Evolutionary conservation across 768 basidiomycete genomes (phyloP).

Genomic region (Boletus rubropictus): DNA sequence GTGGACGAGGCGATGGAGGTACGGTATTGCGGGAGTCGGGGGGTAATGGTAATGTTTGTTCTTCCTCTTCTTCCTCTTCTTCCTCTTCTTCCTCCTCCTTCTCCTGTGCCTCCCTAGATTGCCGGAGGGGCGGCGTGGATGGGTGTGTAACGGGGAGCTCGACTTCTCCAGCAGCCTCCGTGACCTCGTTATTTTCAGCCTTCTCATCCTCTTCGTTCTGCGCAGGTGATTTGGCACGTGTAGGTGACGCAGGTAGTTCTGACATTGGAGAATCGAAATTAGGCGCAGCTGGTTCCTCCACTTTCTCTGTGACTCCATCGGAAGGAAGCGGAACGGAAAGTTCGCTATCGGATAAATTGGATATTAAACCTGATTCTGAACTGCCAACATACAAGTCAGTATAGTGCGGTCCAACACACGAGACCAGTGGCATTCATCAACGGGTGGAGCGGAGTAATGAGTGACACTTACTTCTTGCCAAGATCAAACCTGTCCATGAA

Average conservation of each 20-base stretch:
- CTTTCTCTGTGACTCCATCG: slow-evolving; percentile 8
- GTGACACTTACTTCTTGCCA: slow-evolving; percentile 39
- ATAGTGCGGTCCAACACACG: background rate
- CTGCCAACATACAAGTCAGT: slow-evolving; percentile 23
- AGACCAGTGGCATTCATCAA: slow-evolving; percentile 1
- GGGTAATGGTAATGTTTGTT: background rate
- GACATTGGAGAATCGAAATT: slow-evolving; percentile 31
- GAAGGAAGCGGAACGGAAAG: slow-evolving; percentile 19
- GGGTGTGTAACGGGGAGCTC: slow-evolving; percentile 11
- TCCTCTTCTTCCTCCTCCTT: slow-evolving; percentile 16
- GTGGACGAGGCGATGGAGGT: slow-evolving; percentile 12
- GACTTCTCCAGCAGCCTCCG: slow-evolving; percentile 8
- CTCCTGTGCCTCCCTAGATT: slow-evolving; percentile 4
- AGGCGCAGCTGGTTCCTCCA: slow-evolving; percentile 9
- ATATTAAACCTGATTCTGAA: slow-evolving; percentile 38
- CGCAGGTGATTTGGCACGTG: slow-evolving; percentile 18
- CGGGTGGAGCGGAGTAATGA: background rate
- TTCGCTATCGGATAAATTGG: slow-evolving; percentile 32
- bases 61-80: slow-evolving; percentile 11
- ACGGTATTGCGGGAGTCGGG: slow-evolving; percentile 1
- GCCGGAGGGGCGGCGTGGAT: slow-evolving; percentile 16
- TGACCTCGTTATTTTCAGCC: slow-evolving; percentile 15
- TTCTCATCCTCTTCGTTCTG: slow-evolving; percentile 25
- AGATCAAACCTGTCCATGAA: slow-evolving; percentile 59
- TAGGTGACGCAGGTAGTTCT: slow-evolving; percentile 29